phyloP scores from a whole-genome alignment of 176 grass and related monocot species.

The Ananas comosus region DNA sequence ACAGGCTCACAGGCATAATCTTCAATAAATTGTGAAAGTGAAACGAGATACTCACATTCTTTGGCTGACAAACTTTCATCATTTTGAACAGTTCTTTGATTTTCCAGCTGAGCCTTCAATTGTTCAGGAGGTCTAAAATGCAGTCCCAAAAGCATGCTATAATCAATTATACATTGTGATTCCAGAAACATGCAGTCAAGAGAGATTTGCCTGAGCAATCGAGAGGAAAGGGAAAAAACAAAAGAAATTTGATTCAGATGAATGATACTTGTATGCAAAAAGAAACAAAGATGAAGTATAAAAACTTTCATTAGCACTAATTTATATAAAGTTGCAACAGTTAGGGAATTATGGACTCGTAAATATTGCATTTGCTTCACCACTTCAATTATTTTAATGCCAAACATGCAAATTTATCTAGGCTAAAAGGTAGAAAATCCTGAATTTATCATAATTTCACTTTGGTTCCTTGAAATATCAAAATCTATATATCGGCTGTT shows the following conservation, averaged over 20 bases:
- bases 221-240: slow-evolving; percentile 16
- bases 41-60: slow-evolving; percentile 42
- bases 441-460: no score
- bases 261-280: neutral
- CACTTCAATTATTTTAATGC: no score
- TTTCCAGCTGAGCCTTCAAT: slow-evolving; percentile 47
- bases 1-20: neutral
- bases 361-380: no score
- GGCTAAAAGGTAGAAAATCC: no score
- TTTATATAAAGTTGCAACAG: neutral
- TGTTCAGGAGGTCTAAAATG: slow-evolving; percentile 89
- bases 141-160: slow-evolving; percentile 93
- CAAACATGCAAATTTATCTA: no score
- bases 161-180: slow-evolving; percentile 95
- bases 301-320: neutral
- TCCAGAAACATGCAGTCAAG: slow-evolving; percentile 92
- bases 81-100: slow-evolving; percentile 29
- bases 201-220: slow-evolving; percentile 76
- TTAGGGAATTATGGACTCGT: no score
- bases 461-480: no score
- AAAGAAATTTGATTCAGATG: neutral
- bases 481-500: no score
- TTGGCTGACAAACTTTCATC: slow-evolving; percentile 27
- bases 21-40: neutral
- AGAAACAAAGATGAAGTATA: neutral